Percentiles rank a stretch among this genome's conserved stretches.
Evolutionary conservation across 2,329 filamentous ascomycete genomes (phyloP).

Genomic region (Macroventuria anomochaeta): DNA sequence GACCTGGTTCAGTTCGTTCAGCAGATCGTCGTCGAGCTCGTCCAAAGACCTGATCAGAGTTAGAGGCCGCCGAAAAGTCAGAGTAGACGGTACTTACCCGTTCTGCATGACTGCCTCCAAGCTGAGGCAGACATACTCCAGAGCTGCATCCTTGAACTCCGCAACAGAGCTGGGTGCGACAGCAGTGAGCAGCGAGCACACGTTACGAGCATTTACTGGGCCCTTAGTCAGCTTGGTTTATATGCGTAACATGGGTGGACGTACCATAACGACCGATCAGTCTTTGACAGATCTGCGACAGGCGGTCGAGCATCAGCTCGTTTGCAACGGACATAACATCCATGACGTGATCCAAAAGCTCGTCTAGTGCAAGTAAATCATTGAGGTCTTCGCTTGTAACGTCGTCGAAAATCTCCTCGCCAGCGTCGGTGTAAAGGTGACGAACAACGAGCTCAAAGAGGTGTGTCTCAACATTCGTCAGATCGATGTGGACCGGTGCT

Average conservation of each 20-base stretch:
- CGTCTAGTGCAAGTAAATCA: slow-evolving; percentile 64
- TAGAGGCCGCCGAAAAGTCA: slow-evolving; percentile 5
- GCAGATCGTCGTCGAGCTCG: slow-evolving; percentile 82
- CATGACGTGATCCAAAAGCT: slow-evolving; percentile 86
- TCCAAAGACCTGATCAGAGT: slow-evolving; percentile 68
- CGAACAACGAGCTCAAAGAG: slow-evolving; percentile 81
- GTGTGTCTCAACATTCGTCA: slow-evolving; percentile 77
- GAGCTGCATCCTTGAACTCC: slow-evolving; percentile 83
- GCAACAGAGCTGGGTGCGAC: slow-evolving; percentile 83
- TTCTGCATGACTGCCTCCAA: slow-evolving; percentile 93
- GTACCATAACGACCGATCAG: slow-evolving; percentile 78
- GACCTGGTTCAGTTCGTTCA: slow-evolving; percentile 78
- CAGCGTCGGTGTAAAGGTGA: slow-evolving; percentile 83
- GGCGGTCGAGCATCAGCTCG: slow-evolving; percentile 90
- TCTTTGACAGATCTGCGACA: slow-evolving; percentile 88
- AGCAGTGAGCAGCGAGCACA: slow-evolving; percentile 82
- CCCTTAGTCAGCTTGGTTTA: slow-evolving; percentile 9
- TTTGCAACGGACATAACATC: slow-evolving; percentile 90
- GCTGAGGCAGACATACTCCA: slow-evolving; percentile 92
- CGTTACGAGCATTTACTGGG: slow-evolving; percentile 66
- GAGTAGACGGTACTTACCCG: slow-evolving; percentile 55
- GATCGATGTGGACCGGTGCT: slow-evolving; percentile 72
- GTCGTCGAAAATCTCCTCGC: slow-evolving; percentile 80
- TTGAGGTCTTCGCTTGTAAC: slow-evolving; percentile 67
- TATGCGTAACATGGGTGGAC: slow-evolving; percentile 34